A percentile compares a stretch with the other conserved stretches of the same genome.
Evolutionary conservation across 176 grass and related monocot genomes (phyloP).

Genomic region (Neostapfia colusana): DNA sequence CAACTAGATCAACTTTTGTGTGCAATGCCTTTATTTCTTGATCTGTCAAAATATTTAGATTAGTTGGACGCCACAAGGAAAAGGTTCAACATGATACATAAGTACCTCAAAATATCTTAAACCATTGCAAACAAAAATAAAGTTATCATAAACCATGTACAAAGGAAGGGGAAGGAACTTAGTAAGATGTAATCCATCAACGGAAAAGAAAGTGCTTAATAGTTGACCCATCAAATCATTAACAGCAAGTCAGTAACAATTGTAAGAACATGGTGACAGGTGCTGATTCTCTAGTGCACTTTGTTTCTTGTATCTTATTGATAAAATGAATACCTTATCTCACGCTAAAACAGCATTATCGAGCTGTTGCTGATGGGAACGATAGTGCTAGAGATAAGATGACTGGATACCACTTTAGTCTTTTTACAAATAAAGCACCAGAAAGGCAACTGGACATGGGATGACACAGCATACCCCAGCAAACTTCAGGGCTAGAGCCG

Average conservation of each 20-base stretch:
- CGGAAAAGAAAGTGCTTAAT: slow-evolving; percentile 3
- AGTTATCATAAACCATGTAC: slow-evolving; percentile 1
- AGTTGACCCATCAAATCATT: slow-evolving; percentile 7
- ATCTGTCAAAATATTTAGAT: slow-evolving; percentile 54
- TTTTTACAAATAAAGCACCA: not conserved
- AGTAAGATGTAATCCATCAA: no score
- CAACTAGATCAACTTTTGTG: slow-evolving; percentile 84
- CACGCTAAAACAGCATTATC: slow-evolving; percentile 1
- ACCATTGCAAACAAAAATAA: not conserved
- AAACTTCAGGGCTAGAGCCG: not conserved
- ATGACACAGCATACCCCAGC: not conserved
- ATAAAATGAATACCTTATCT: slow-evolving; percentile 1
- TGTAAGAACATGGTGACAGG: slow-evolving; percentile 25
- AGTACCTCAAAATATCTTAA: slow-evolving; percentile 3
- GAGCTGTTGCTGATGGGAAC: slow-evolving; percentile 3
- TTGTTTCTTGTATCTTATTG: slow-evolving; percentile 16
- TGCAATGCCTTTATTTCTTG: slow-evolving; percentile 81
- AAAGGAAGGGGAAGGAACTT: slow-evolving; percentile 10
- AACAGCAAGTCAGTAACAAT: slow-evolving; percentile 20
- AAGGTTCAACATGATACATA: not conserved
- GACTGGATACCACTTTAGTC: not conserved
- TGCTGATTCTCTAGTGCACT: slow-evolving; percentile 1
- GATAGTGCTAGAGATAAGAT: not conserved
- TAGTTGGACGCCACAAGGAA: slow-evolving; percentile 37
- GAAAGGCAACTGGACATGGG: not conserved